A percentile compares a stretch with the other conserved stretches of the same genome.
Evolutionary conservation across 129 eudicot species (phyloP).

Genomic region (Logfia minima): DNA sequence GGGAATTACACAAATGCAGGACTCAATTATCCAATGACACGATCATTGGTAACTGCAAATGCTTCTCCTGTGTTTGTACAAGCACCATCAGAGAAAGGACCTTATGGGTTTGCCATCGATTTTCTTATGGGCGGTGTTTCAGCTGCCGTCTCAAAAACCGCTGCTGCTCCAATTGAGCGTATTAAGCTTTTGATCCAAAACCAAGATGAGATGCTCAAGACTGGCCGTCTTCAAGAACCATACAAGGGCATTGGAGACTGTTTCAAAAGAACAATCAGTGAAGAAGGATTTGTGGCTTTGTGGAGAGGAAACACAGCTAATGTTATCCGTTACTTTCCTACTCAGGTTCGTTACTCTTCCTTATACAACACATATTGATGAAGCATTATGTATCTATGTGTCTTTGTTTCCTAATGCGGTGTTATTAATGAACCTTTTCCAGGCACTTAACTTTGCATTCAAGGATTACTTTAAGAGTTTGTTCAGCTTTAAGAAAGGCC

Average conservation of each 20-base stretch:
- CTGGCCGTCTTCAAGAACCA: neutral
- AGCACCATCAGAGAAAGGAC: slow-evolving; percentile 2
- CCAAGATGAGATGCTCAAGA: slow-evolving; percentile 8
- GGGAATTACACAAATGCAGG: neutral
- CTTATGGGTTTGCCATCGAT: neutral
- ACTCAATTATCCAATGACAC: neutral
- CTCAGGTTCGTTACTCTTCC: neutral
- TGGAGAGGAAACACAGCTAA: slow-evolving; percentile 4
- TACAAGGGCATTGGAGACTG: neutral
- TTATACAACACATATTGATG: neutral
- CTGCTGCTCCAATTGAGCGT: neutral
- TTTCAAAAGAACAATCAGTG: neutral
- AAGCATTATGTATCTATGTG: neutral
- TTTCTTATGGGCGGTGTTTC: slow-evolving; percentile 1
- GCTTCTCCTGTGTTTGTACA: neutral
- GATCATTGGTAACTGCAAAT: neutral
- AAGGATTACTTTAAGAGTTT: slow-evolving; percentile 1
- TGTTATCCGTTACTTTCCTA: neutral
- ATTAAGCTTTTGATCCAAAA: neutral
- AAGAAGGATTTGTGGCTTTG: neutral
- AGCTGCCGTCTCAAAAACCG: neutral
- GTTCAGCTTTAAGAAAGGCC: slow-evolving; percentile 1
- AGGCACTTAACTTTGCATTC: slow-evolving; percentile 4
- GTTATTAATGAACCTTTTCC: neutral
- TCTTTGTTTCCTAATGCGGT: neutral